phyloP scores from a whole-genome alignment of 352 stramenopile species.

The Globisporangium polare region DNA sequence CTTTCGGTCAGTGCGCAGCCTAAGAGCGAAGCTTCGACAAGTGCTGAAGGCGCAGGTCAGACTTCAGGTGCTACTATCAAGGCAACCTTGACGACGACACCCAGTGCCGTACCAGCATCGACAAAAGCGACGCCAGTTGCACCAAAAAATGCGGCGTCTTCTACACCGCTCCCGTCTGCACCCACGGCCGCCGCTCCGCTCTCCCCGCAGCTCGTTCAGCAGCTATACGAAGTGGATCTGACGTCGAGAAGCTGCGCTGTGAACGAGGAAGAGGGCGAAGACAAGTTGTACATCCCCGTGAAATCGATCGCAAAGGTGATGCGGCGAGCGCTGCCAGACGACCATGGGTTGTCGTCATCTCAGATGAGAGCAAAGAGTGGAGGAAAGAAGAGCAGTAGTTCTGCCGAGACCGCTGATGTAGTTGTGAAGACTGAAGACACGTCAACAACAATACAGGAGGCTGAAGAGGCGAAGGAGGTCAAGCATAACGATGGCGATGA shows the following conservation, averaged over 20 bases:
- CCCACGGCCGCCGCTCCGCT: conserved; percentile 24
- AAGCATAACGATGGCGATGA: not conserved
- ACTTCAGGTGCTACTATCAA: conserved; percentile 11
- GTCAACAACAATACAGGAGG: not conserved
- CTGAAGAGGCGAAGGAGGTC: not conserved
- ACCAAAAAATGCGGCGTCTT: not conserved
- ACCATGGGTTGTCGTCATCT: not conserved
- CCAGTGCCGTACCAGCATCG: conserved; percentile 10
- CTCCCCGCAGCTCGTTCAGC: conserved; percentile 52
- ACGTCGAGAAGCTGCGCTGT: conserved; percentile 37
- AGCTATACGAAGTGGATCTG: conserved; percentile 69
- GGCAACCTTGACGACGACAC: conserved; percentile 4
- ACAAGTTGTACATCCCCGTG: conserved; percentile 73
- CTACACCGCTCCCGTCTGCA: not conserved
- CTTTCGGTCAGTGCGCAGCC: not conserved
- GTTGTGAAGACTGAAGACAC: not conserved
- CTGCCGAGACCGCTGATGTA: not conserved
- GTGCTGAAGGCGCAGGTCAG: not conserved
- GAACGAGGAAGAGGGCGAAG: conserved; percentile 43
- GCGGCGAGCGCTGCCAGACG: conserved; percentile 39
- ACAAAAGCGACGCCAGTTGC: not conserved
- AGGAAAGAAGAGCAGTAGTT: not conserved
- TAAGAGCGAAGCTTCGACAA: not conserved
- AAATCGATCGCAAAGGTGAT: conserved; percentile 78
- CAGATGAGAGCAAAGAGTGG: not conserved